A percentile compares a stretch with the other conserved stretches of the same genome.
Evolutionary conservation across 2,329 filamentous ascomycete genomes (phyloP).

Genomic region (Scedosporium apiospermum): DNA sequence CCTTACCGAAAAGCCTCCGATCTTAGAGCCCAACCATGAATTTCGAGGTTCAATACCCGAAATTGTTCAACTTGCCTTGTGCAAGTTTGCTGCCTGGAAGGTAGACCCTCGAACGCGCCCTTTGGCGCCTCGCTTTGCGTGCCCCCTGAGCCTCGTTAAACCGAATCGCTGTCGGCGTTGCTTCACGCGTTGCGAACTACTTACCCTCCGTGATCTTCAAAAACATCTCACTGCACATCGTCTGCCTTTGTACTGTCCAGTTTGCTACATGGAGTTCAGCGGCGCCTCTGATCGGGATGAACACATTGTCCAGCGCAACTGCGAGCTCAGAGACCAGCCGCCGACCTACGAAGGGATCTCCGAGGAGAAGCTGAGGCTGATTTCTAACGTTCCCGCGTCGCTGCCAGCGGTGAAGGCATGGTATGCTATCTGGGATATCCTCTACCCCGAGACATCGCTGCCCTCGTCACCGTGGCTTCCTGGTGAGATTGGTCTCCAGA

Average conservation of each 20-base stretch:
- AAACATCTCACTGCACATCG: not conserved
- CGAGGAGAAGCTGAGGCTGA: slow-evolving; percentile 2
- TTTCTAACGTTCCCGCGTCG: not conserved
- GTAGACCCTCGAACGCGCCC: not conserved
- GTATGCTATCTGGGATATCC: slow-evolving; percentile 2
- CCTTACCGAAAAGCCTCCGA: not conserved
- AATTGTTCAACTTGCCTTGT: not conserved
- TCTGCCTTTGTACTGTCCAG: slow-evolving; percentile 3
- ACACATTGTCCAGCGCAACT: slow-evolving; percentile 4
- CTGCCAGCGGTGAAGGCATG: not conserved
- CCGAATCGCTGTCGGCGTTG: not conserved
- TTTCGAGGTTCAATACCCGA: not conserved
- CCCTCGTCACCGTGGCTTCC: not conserved
- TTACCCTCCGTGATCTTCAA: not conserved
- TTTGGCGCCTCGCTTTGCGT: not conserved
- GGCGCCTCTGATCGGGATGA: not conserved
- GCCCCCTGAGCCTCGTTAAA: not conserved
- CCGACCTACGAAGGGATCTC: slow-evolving; percentile 2
- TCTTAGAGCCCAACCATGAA: not conserved
- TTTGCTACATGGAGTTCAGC: slow-evolving; percentile 1
- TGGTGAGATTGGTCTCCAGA: not conserved
- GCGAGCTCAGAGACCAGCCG: not conserved
- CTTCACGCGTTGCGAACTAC: slow-evolving; percentile 14
- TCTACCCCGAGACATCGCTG: not conserved
- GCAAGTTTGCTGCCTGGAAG: not conserved